Conservation (phyloP, 2,329 filamentous ascomycete genomes). For the Beauveria bassiana region DNA sequence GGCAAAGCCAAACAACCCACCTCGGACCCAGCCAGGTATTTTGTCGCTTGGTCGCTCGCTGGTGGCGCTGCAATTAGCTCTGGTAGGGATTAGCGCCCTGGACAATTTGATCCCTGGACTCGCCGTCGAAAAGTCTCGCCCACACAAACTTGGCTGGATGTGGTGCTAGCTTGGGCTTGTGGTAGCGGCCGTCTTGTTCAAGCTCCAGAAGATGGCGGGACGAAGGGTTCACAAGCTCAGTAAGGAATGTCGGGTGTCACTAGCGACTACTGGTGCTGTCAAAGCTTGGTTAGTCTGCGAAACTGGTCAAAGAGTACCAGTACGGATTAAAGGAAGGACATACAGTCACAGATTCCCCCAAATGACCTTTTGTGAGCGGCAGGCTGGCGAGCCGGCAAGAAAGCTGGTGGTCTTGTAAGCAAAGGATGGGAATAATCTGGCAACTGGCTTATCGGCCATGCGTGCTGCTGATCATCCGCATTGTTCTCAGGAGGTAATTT, state of each 20-base stretch:
- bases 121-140: constrained; percentile 11
- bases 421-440: neutral
- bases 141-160: constrained; percentile 3
- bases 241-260: constrained; percentile 2
- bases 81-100: constrained; percentile 8
- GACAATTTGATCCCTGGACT: constrained; percentile 1
- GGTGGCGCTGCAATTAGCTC: constrained; percentile 10
- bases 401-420: neutral
- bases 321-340: neutral
- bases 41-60: neutral
- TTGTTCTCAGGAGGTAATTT: constrained; percentile 4
- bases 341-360: neutral
- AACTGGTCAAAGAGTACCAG: neutral
- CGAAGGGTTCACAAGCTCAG: neutral
- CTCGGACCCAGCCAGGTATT: neutral
- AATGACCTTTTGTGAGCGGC: neutral
- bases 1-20: neutral
- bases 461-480: constrained; percentile 2
- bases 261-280: neutral
- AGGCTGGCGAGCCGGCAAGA: neutral
- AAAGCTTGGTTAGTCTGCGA: neutral
- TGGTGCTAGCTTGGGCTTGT: neutral
- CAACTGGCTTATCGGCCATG: neutral
- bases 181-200: neutral
- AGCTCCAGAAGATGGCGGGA: neutral